phyloP scores from a whole-genome alignment of 208 protist genomes.

The Crithidia sp. region DNA sequence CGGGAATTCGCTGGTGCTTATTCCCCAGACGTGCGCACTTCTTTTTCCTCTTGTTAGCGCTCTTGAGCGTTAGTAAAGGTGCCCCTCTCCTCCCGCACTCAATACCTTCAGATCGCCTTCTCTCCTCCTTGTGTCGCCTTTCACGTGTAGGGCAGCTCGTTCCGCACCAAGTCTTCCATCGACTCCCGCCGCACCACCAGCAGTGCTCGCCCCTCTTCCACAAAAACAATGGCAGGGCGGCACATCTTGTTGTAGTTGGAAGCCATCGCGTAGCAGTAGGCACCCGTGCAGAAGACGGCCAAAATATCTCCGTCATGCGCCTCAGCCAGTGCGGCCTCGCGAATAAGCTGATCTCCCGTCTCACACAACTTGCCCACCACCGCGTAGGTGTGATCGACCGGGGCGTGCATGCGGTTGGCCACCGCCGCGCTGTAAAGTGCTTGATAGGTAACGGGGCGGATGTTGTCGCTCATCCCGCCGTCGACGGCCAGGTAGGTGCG shows the following conservation, averaged over 20 bases:
- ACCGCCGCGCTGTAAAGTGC: slow-evolving; percentile 14
- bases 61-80: no score
- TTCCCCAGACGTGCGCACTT: no score
- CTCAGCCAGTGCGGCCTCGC: neutral
- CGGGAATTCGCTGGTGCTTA: no score
- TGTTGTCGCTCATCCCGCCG: slow-evolving; percentile 24
- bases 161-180: slow-evolving; percentile 7
- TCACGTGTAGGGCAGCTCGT: slow-evolving; percentile 9
- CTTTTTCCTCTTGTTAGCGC: no score
- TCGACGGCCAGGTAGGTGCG: slow-evolving; percentile 17
- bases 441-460: slow-evolving; percentile 18
- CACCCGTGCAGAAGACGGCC: slow-evolving; percentile 21
- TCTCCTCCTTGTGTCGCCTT: neutral
- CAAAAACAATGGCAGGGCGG: slow-evolving; percentile 18
- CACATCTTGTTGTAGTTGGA: slow-evolving; percentile 27
- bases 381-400: slow-evolving; percentile 5
- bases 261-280: slow-evolving; percentile 21
- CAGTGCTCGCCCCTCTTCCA: neutral
- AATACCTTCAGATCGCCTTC: neutral
- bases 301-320: slow-evolving; percentile 5
- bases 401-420: neutral
- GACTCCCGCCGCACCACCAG: slow-evolving; percentile 19
- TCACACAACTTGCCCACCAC: slow-evolving; percentile 20
- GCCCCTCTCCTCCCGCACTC: no score
- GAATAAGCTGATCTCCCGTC: slow-evolving; percentile 16